A percentile compares a stretch with the other conserved stretches of the same genome.
phyloP scores from a whole-genome alignment of 129 eudicot genomes.

The Calendula officinalis region DNA sequence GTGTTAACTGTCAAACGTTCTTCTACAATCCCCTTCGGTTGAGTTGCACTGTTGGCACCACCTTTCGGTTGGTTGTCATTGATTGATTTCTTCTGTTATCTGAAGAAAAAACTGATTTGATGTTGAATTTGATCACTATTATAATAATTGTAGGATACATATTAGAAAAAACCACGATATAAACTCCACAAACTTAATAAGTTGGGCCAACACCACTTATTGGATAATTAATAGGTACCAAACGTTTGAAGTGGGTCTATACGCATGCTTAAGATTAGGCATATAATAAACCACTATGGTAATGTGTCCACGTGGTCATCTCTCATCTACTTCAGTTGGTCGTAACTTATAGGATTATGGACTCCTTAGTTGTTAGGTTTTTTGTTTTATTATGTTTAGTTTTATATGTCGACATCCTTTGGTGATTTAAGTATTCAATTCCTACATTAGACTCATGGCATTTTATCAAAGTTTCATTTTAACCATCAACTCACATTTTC shows the following conservation, averaged over 20 bases:
- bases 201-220: conserved; percentile 14
- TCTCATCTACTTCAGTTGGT: background rate
- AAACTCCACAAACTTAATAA: conserved; percentile 5
- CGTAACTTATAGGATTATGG: background rate
- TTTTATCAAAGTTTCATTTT: background rate
- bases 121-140: no score
- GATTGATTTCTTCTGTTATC: no score
- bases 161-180: no score
- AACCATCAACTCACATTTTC: background rate
- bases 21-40: no score
- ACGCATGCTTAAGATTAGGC: conserved; percentile 31
- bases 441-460: background rate
- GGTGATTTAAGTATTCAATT: background rate
- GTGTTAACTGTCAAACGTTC: no score
- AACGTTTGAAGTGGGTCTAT: conserved; percentile 16
- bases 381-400: background rate
- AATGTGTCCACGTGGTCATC: conserved; percentile 21
- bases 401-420: background rate
- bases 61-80: no score
- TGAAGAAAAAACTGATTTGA: no score
- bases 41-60: no score
- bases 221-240: conserved; percentile 3
- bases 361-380: no score
- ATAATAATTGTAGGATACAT: no score
- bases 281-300: conserved; percentile 17